Evolutionary conservation across 2,329 filamentous ascomycete genomes (phyloP).

Genomic region (Penicillium sp.): DNA sequence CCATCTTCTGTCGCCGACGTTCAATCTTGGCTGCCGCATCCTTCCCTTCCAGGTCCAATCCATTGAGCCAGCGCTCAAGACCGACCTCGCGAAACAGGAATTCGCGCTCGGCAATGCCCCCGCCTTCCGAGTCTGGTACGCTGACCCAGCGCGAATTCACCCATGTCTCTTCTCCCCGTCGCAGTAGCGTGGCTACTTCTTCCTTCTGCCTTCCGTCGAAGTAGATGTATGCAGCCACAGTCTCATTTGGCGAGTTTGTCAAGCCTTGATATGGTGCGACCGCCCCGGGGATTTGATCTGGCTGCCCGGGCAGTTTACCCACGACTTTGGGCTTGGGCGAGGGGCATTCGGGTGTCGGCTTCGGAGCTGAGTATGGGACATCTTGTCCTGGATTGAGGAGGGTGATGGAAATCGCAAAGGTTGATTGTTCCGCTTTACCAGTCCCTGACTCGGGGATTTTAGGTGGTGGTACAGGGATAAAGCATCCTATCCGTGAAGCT

Average conservation of each 20-base stretch:
- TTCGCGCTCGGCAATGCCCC: slow-evolving; percentile 90
- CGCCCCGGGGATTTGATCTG: slow-evolving; percentile 51
- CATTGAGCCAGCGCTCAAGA: slow-evolving; percentile 92
- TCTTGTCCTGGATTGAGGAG: slow-evolving; percentile 82
- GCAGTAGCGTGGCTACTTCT: slow-evolving; percentile 88
- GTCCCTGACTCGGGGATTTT: slow-evolving; percentile 66
- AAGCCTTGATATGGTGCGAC: slow-evolving; percentile 85
- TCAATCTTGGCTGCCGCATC: slow-evolving; percentile 79
- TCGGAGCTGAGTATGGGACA: slow-evolving; percentile 89
- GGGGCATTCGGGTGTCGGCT: slow-evolving; percentile 70
- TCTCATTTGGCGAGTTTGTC: slow-evolving; percentile 91
- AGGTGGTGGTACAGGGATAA: slow-evolving; percentile 90
- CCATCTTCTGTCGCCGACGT: slow-evolving; percentile 62
- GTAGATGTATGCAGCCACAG: slow-evolving; percentile 97
- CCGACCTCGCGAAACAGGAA: slow-evolving; percentile 97
- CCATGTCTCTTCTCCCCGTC: slow-evolving; percentile 96
- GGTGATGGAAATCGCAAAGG: slow-evolving; percentile 97
- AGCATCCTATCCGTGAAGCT: slow-evolving; percentile 88
- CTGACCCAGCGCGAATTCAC: slow-evolving; percentile 98
- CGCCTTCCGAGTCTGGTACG: slow-evolving; percentile 83
- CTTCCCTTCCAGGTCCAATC: slow-evolving; percentile 88
- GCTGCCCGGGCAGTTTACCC: slow-evolving; percentile 60
- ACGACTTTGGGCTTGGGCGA: slow-evolving; percentile 79
- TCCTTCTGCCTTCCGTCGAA: slow-evolving; percentile 95
- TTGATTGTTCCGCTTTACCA: slow-evolving; percentile 82